phyloP scores from a whole-genome alignment of 352 stramenopile genomes.

The Phytopythium chamaehyphon region DNA sequence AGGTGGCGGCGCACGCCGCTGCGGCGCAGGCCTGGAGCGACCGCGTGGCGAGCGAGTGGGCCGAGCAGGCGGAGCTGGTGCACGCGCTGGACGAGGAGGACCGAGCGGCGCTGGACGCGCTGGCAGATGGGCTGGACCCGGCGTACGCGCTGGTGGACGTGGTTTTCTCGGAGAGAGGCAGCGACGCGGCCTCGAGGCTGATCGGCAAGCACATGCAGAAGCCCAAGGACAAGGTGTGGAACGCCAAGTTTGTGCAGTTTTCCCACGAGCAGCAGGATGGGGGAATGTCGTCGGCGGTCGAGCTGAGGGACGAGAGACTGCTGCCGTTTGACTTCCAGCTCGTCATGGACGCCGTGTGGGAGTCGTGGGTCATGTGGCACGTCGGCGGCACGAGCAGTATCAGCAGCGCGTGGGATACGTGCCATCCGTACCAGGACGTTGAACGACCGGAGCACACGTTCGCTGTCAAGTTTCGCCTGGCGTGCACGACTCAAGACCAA shows the following conservation, averaged over 20 bases:
- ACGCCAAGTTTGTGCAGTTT: slow-evolving; percentile 1
- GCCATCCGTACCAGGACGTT: slow-evolving; percentile 20
- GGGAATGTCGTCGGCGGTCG: background rate
- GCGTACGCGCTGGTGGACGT: slow-evolving; percentile 14
- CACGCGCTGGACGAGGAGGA: slow-evolving; percentile 19
- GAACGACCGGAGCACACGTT: slow-evolving; percentile 28
- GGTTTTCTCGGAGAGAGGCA: slow-evolving; percentile 14
- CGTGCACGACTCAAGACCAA: slow-evolving; percentile 3
- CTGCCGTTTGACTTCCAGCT: slow-evolving; percentile 26
- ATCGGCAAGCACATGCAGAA: too few species aligned
- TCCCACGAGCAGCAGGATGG: slow-evolving; percentile 3
- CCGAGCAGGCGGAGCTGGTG: background rate
- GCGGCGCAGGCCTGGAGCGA: slow-evolving; percentile 4
- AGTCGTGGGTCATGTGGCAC: slow-evolving; percentile 33
- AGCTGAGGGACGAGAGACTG: slow-evolving; percentile 21
- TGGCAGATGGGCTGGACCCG: slow-evolving; percentile 17
- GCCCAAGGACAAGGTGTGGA: background rate
- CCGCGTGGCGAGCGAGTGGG: background rate
- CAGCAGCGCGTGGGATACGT: slow-evolving; percentile 20
- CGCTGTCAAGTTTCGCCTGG: slow-evolving; percentile 29
- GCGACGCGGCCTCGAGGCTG: slow-evolving; percentile 6
- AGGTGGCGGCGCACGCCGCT: slow-evolving; percentile 9
- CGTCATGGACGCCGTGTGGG: slow-evolving; percentile 24
- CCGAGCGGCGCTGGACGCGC: slow-evolving; percentile 17
- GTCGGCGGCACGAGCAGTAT: slow-evolving; percentile 23